Base-by-base conservation (phyloP, 1,284 basidiomycete species). In the Moesziomyces globuligerus region DNA sequence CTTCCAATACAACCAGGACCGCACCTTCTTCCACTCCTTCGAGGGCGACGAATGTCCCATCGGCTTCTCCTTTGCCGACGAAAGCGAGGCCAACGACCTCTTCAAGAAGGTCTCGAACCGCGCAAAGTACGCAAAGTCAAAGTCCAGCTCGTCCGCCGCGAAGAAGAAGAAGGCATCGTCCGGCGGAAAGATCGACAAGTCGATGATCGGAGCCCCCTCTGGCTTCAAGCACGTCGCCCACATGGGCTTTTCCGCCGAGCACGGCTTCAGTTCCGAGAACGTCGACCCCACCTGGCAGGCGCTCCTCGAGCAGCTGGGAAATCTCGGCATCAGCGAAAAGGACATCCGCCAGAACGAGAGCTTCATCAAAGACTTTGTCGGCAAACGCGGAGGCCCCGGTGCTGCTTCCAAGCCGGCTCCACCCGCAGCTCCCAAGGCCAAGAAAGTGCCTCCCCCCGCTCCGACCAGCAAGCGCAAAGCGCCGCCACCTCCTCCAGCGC, bases 211-310 rank as follows among this genome's bases (percentile, higher is more conserved):
- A 11, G 90, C 86, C 0, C 94, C 94, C 1, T 88, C 85, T 17
- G 72, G 83, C 4, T 97, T 97, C 86, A 87, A 89, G 70, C 94
- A 98, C 80, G 87, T 96, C 41, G 93, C 91, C 0, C 94, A 97
- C 81, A 96, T 98, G 91, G 94, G 94, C 23, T 97, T 91, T 83
- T 91, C 95, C 74, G 83, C 88, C 0, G 89, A 95, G 73, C 88
- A 89, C 37, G 94, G 94, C 5, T 97, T 94, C 83, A 90, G 89
- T 0, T 91, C 90, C 1, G 87, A 87, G 32, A 91, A 92, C 61
- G 91, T 97, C n/a, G 95, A 98, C 83, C 89, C 92, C 4, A 92
- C 90, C 8, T 98, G 95, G 95, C 87, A 89, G 57, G 86, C 89
- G 0, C 85, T 98, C 54, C 86, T 98, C 3, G 86, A 86, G 23